Evolutionary conservation across 306 rosid genomes (phyloP).

Genomic region (Fagus crenata): DNA sequence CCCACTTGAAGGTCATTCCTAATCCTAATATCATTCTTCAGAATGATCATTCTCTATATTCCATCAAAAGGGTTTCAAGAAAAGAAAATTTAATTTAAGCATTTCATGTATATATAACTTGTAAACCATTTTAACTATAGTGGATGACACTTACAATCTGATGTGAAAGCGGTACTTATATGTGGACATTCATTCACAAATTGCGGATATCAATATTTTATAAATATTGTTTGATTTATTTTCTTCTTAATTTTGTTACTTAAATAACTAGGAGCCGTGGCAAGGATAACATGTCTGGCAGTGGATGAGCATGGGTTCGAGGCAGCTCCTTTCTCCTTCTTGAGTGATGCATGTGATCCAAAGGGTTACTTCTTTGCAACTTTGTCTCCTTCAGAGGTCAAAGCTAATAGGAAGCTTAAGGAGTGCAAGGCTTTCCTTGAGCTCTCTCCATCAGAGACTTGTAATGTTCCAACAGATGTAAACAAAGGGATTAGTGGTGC

Average conservation of each 20-base stretch:
- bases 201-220: background rate
- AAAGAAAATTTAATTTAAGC: too few species aligned
- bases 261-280: constrained; percentile 40
- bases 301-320: constrained; percentile 45
- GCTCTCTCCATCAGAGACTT: constrained; percentile 43
- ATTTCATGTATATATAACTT: too few species aligned
- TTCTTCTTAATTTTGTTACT: background rate
- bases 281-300: constrained; percentile 45
- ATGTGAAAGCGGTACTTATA: too few species aligned
- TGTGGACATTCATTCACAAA: too few species aligned
- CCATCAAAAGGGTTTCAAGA: too few species aligned
- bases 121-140: too few species aligned
- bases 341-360: constrained; percentile 41
- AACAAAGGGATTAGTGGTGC: constrained; percentile 51
- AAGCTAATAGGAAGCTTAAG: constrained; percentile 28
- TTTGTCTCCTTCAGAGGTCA: constrained; percentile 37
- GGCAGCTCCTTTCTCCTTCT: constrained; percentile 38
- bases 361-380: constrained; percentile 62
- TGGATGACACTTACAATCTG: too few species aligned
- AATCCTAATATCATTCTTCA: background rate
- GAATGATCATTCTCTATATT: background rate
- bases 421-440: constrained; percentile 51
- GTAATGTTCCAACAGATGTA: constrained; percentile 41
- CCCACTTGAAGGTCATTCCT: constrained; percentile 50
- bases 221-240: background rate